Evolutionary conservation across 1,284 basidiomycete species (phyloP).

Genomic region (Wallemia mellicola): DNA sequence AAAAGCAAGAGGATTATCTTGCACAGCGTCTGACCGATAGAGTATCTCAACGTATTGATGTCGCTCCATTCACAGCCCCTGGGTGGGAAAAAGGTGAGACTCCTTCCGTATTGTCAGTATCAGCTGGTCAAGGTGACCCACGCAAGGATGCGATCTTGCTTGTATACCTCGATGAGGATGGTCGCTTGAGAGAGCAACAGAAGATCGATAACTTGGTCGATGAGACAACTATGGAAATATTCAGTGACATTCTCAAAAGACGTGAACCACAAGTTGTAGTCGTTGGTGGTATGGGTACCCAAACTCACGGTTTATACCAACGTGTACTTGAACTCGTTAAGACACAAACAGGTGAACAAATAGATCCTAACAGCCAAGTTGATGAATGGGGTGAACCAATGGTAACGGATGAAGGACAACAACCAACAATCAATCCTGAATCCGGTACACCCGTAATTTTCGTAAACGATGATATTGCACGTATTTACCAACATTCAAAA

Average conservation of each 20-base stretch:
- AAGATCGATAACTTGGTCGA: slow-evolving; percentile 66
- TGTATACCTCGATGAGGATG: slow-evolving; percentile 60
- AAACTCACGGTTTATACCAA: slow-evolving; percentile 25
- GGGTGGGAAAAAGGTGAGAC: slow-evolving; percentile 36
- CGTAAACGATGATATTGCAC: slow-evolving; percentile 67
- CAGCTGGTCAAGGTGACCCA: slow-evolving; percentile 81
- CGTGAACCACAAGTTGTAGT: slow-evolving; percentile 67
- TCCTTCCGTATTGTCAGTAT: slow-evolving; percentile 64
- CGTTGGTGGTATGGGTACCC: slow-evolving; percentile 50
- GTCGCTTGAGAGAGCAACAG: slow-evolving; percentile 58
- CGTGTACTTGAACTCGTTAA: slow-evolving; percentile 25
- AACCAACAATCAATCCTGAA: background rate
- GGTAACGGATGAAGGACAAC: background rate
- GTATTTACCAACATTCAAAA: slow-evolving; percentile 71
- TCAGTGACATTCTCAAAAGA: slow-evolving; percentile 47
- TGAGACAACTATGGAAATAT: slow-evolving; percentile 32
- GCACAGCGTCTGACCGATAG: slow-evolving; percentile 33
- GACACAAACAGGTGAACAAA: slow-evolving; percentile 23
- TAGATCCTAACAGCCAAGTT: slow-evolving; percentile 3
- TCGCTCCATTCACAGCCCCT: slow-evolving; percentile 35
- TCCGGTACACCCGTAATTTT: slow-evolving; percentile 46
- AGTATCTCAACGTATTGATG: slow-evolving; percentile 26
- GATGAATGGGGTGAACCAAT: background rate
- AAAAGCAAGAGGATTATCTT: slow-evolving; percentile 63
- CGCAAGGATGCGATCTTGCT: slow-evolving; percentile 61